These are phyloP conservation scores for Chlamydomonas reinhardtii DNA, from an alignment of 163 green algal genomes.

Conservation along the genomic window DNA sequence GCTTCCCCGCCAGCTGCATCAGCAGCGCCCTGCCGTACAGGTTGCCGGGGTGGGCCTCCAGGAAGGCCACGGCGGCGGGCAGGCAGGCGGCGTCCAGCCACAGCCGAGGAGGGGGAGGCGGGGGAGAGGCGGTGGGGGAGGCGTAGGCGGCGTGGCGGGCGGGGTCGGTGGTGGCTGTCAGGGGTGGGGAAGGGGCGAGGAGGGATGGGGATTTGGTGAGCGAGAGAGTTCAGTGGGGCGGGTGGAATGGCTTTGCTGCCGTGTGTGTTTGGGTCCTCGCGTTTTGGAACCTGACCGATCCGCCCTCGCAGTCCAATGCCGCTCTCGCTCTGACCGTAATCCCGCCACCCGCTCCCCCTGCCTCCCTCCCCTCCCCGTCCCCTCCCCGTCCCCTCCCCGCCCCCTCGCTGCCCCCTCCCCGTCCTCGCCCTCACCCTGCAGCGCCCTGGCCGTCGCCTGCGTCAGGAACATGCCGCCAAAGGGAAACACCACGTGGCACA, in stretches of 20 bases:
- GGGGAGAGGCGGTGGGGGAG: not conserved
- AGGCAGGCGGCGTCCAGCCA: constrained; percentile 13
- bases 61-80: constrained; percentile 10
- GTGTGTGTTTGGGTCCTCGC: no score
- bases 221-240: no score
- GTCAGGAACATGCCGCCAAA: constrained; percentile 10
- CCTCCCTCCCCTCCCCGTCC: no score
- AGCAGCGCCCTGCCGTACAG: constrained; percentile 43
- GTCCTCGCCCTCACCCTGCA: not conserved
- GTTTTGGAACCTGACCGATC: no score
- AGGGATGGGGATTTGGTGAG: no score
- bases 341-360: no score
- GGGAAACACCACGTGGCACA: constrained; percentile 24
- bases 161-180: not conserved
- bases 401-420: not conserved
- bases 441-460: constrained; percentile 2
- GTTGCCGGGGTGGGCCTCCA: constrained; percentile 20
- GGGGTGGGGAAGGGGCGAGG: no score
- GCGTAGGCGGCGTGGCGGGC: not conserved
- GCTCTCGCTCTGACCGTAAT: no score
- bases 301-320: no score
- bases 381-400: no score
- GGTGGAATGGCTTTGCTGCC: no score
- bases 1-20: not conserved
- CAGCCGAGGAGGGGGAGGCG: not conserved